Evolutionary conservation across 768 basidiomycete species (phyloP), one percentile per base, ranked within the genome.

Genomic region (Lactarius quietus): DNA sequence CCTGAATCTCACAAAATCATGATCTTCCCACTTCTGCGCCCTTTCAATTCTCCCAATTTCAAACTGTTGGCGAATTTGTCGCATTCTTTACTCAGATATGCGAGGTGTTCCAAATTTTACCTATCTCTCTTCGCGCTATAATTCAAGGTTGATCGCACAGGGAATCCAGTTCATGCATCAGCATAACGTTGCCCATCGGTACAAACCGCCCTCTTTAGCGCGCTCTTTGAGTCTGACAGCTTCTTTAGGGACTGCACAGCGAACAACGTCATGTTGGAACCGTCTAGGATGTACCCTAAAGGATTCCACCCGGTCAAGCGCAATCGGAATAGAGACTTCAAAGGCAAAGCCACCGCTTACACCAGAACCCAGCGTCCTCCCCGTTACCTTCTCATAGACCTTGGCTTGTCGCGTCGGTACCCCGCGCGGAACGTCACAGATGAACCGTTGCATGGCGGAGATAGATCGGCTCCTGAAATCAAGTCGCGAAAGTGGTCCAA

Each of bases 401-500:
- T 73, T 39, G 75, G 74, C 12, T 28, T 73, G 3, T 73, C 74
- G 23, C 68, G 67, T 29, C 68, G 57, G 3, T 75, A 75, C 31
- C 20, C 26, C 3, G 72, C 76, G 0, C 60, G 71, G 0, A 69
- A 76, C 3, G 62, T 78, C 0, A 67, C 61, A 0, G 77, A 74
- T 33, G 26, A 62, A 1, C 73, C 76, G 0, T 71, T 80, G 6
- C 67, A 68, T 14, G 83, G 81, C 1, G 81, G 77, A 2, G 82
- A 85, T 69, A 76, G 75, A 57, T 71, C 78, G 0, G 74, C 76
- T 1, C 77, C 78, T 7, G 77, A 78, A 67, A 74, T 73, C 57
- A 63, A 68, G 2, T 64, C 41, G 14, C 6, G 2, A 45, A 36
- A 10, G 41, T 66, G 65, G 12, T 69, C 59, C 57, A 71, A 78